A percentile compares a stretch with the other conserved stretches of the same genome.
Evolutionary conservation across 805 yeast species (phyloP).

Genomic region (Sugiyamaella valdiviana): DNA sequence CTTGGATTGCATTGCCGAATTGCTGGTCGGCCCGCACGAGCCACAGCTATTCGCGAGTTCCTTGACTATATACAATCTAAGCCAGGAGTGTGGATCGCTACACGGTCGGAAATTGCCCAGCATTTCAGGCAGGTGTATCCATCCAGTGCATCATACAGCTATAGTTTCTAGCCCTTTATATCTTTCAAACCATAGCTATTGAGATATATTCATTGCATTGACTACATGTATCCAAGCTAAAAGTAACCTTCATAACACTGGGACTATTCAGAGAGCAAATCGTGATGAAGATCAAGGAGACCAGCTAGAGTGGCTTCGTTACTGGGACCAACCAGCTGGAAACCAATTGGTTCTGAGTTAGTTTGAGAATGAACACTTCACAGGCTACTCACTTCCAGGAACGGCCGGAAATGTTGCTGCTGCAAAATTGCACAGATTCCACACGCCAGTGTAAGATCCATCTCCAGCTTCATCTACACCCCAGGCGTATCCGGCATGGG

Average conservation of each 20-base stretch:
- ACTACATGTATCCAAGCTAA: too few relatives aligned
- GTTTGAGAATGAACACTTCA: not conserved
- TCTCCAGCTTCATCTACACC: slow-evolving; percentile 6
- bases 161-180: too few relatives aligned
- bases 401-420: slow-evolving; percentile 4
- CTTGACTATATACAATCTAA: slow-evolving; percentile 32
- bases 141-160: not conserved
- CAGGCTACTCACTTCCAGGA: not conserved
- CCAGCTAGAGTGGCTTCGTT: not conserved
- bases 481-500: slow-evolving; percentile 1
- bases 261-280: too few relatives aligned
- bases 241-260: too few relatives aligned
- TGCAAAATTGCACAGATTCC: slow-evolving; percentile 10
- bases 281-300: not conserved
- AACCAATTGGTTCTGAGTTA: not conserved
- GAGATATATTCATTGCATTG: too few relatives aligned
- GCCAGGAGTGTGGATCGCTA: slow-evolving; percentile 36
- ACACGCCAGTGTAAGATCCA: slow-evolving; percentile 7
- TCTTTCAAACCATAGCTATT: too few relatives aligned
- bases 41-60: slow-evolving; percentile 33
- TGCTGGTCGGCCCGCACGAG: slow-evolving; percentile 36
- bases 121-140: slow-evolving; percentile 4
- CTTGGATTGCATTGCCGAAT: slow-evolving; percentile 35
- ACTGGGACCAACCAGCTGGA: not conserved
- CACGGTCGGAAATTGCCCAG: slow-evolving; percentile 36